These are phyloP conservation scores for Thalassiosira exigua DNA, from an alignment of 352 stramenopile genomes.

Conservation along the genomic window DNA sequence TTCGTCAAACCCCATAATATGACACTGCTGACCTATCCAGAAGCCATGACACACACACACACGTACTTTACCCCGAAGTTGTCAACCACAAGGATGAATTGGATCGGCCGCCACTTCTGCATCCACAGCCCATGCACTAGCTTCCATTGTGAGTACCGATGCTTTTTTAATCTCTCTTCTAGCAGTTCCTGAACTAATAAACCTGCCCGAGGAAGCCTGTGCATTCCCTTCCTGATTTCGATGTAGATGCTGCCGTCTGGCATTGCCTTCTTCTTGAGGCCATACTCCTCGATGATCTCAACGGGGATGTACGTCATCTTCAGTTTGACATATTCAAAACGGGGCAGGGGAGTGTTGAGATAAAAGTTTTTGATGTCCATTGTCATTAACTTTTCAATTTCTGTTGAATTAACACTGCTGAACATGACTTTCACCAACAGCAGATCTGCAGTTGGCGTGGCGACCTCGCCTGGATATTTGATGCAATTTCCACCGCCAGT, in stretches of 20 bases:
- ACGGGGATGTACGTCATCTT: slow-evolving; percentile 32
- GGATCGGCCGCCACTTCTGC: too few relatives aligned
- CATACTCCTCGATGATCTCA: slow-evolving; percentile 33
- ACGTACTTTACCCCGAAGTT: too few relatives aligned
- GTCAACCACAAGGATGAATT: too few relatives aligned
- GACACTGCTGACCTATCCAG: too few relatives aligned
- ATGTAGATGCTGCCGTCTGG: slow-evolving; percentile 42
- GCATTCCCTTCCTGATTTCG: slow-evolving; percentile 52
- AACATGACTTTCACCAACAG: slow-evolving; percentile 40
- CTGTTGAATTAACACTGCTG: slow-evolving; percentile 47
- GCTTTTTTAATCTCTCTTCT: slow-evolving; percentile 21
- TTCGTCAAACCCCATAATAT: too few relatives aligned
- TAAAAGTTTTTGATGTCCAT: slow-evolving; percentile 32
- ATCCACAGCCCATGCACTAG: slow-evolving; percentile 30
- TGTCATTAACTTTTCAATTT: slow-evolving; percentile 35
- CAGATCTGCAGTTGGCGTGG: slow-evolving; percentile 39
- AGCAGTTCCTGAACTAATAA: slow-evolving; percentile 18
- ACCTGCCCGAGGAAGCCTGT: slow-evolving; percentile 55
- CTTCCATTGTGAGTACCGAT: slow-evolving; percentile 15
- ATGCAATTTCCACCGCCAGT: slow-evolving; percentile 24
- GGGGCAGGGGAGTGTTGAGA: slow-evolving; percentile 36
- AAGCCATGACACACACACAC: too few relatives aligned
- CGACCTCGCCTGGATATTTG: slow-evolving; percentile 35
- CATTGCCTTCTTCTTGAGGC: slow-evolving; percentile 10
- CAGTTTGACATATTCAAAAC: slow-evolving; percentile 38